Percentiles rank a stretch among this genome's conserved stretches.
Conservation (phyloP, 352 stramenopile species). For the Pythium aquatile region DNA sequence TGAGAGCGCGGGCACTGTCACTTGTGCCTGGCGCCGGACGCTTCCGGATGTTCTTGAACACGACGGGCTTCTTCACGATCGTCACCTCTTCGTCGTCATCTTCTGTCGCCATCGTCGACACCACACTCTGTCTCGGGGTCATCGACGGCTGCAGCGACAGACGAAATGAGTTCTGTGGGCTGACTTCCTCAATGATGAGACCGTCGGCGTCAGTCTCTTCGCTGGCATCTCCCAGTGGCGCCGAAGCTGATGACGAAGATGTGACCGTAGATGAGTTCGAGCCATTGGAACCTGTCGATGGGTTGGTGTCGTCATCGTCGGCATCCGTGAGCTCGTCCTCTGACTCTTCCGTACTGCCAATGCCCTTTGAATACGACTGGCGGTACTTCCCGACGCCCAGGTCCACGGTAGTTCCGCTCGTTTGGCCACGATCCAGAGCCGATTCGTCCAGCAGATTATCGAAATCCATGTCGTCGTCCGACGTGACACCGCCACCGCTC, state of each 20-base stretch:
- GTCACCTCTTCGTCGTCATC: slow-evolving; percentile 22
- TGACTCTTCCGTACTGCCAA: slow-evolving; percentile 11
- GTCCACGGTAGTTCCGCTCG: slow-evolving; percentile 20
- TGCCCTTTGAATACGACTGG: slow-evolving; percentile 28
- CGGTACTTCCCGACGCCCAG: slow-evolving; percentile 58
- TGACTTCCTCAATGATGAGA: slow-evolving; percentile 46
- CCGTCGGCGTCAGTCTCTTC: slow-evolving; percentile 6
- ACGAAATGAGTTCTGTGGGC: slow-evolving; percentile 30
- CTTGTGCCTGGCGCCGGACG: slow-evolving; percentile 6
- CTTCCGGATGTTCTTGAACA: slow-evolving; percentile 23
- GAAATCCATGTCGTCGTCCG: slow-evolving; percentile 32
- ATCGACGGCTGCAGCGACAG: slow-evolving; percentile 12
- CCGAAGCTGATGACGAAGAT: not conserved
- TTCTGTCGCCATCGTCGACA: slow-evolving; percentile 15
- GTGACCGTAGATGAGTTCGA: not conserved
- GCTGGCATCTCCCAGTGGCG: not conserved
- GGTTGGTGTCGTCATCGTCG: slow-evolving; percentile 25
- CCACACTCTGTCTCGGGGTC: slow-evolving; percentile 25
- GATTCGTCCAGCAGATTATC: slow-evolving; percentile 26
- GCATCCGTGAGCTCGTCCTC: slow-evolving; percentile 27
- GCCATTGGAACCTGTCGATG: slow-evolving; percentile 20
- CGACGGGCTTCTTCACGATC: slow-evolving; percentile 20
- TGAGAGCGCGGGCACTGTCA: not conserved
- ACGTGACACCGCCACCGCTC: not conserved
- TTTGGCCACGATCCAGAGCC: slow-evolving; percentile 26